Evolutionary conservation across 2,329 filamentous ascomycete genomes (phyloP).

Genomic region (Geosmithia putterillii): DNA sequence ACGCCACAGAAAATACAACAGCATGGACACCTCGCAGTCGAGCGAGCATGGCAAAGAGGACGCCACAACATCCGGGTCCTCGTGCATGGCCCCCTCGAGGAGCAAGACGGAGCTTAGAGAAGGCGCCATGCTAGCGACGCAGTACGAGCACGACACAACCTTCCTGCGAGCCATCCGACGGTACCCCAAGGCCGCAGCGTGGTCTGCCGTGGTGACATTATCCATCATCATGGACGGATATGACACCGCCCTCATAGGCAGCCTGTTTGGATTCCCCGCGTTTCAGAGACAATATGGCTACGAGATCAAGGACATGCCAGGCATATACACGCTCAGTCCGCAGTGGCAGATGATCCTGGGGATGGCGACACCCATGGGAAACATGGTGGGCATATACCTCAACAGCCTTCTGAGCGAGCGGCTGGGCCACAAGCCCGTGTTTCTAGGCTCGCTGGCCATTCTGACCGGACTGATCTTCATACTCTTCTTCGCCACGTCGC

Average conservation of each 20-base stretch:
- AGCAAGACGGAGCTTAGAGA: neutral
- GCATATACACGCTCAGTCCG: neutral
- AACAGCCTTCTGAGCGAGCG: neutral
- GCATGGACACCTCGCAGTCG: neutral
- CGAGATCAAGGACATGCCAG: constrained; percentile 5
- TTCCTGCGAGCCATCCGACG: constrained; percentile 9
- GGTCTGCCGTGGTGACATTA: constrained; percentile 13
- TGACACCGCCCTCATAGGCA: constrained; percentile 11
- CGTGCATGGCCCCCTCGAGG: neutral
- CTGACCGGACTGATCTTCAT: constrained; percentile 22
- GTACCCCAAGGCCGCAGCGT: constrained; percentile 16
- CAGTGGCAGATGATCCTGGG: constrained; percentile 26
- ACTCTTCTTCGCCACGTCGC: constrained; percentile 19
- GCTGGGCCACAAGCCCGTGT: constrained; percentile 19
- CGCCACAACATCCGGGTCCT: neutral
- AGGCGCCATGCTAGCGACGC: constrained; percentile 4
- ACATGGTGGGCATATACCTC: constrained; percentile 23
- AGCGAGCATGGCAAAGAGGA: neutral
- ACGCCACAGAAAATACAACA: neutral
- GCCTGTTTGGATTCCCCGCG: constrained; percentile 17
- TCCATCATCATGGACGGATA: constrained; percentile 5
- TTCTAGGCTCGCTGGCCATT: constrained; percentile 18
- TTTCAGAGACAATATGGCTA: constrained; percentile 14
- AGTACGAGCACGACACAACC: constrained; percentile 10
- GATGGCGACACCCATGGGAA: constrained; percentile 20